Conservation (phyloP, 441 rosid genomes). For the Brassica balearica region DNA sequence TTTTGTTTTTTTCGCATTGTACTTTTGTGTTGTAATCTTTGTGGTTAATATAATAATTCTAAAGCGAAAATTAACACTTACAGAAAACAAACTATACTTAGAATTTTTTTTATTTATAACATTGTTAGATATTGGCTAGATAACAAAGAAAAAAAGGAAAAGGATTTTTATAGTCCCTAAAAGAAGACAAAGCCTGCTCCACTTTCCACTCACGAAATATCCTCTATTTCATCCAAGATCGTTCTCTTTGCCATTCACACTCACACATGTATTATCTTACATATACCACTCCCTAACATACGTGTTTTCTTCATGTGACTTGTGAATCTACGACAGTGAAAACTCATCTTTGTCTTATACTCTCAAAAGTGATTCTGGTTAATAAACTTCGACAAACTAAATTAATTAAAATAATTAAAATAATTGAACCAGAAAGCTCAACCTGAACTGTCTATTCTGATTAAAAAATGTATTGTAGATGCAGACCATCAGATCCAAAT, state of each 20-base stretch:
- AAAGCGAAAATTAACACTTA: conserved; percentile 9
- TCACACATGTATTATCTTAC: conserved; percentile 27
- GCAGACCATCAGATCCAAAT: conserved; percentile 24
- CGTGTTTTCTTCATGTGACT: conserved; percentile 45
- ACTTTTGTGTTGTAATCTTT: not conserved
- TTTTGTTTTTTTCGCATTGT: not conserved
- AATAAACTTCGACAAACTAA: not conserved
- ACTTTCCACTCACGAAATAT: conserved; percentile 45
- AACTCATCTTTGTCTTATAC: conserved; percentile 42
- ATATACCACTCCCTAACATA: conserved; percentile 19
- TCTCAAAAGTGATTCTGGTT: conserved; percentile 25
- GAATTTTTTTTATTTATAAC: conserved; percentile 2
- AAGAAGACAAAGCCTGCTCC: conserved; percentile 39
- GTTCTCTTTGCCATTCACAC: conserved; percentile 7
- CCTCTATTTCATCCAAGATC: not conserved
- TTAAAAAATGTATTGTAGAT: conserved; percentile 1
- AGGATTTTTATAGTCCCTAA: conserved; percentile 23
- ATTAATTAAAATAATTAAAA: not conserved
- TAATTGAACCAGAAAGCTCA: conserved; percentile 4
- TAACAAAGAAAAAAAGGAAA: not conserved
- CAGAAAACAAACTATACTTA: conserved; percentile 15
- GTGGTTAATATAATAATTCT: not conserved
- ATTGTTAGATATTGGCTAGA: conserved; percentile 9
- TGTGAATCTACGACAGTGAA: conserved; percentile 40
- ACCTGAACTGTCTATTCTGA: conserved; percentile 25